Percentiles rank a stretch among this genome's conserved stretches.
These are phyloP conservation scores for Lipomyces sp. DNA, from an alignment of 805 yeast genomes.

Conservation along the genomic window DNA sequence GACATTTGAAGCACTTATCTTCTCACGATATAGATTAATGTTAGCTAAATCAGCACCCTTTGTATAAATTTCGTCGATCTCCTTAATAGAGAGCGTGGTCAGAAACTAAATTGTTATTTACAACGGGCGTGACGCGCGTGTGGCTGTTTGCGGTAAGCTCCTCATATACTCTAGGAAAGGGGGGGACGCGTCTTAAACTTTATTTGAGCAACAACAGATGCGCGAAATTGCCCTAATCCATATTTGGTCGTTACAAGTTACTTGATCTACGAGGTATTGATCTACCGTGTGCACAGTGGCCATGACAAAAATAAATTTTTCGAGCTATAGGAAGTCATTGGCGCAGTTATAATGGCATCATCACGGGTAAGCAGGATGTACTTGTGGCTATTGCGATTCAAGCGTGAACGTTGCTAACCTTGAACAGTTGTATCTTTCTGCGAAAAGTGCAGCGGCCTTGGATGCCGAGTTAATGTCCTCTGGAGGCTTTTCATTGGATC, in stretches of 20 bases:
- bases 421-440: slow-evolving; percentile 38
- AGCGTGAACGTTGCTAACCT: not conserved
- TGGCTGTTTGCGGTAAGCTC: not conserved
- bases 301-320: not conserved
- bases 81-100: not conserved
- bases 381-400: not conserved
- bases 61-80: not conserved
- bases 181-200: not conserved
- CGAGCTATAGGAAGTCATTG: not conserved
- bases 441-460: slow-evolving; percentile 67
- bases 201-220: not conserved
- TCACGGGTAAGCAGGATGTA: not conserved
- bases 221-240: not conserved
- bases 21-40: not conserved
- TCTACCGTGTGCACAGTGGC: not conserved
- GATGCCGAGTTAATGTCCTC: slow-evolving; percentile 88
- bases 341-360: not conserved
- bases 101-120: not conserved
- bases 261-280: not conserved
- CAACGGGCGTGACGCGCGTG: not conserved
- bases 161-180: not conserved
- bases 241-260: not conserved
- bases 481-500: slow-evolving; percentile 81
- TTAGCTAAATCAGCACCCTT: not conserved
- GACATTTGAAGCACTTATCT: slow-evolving; percentile 5